Conservation (phyloP, 2,329 filamentous ascomycete genomes). For the Mariannaea sp. region DNA sequence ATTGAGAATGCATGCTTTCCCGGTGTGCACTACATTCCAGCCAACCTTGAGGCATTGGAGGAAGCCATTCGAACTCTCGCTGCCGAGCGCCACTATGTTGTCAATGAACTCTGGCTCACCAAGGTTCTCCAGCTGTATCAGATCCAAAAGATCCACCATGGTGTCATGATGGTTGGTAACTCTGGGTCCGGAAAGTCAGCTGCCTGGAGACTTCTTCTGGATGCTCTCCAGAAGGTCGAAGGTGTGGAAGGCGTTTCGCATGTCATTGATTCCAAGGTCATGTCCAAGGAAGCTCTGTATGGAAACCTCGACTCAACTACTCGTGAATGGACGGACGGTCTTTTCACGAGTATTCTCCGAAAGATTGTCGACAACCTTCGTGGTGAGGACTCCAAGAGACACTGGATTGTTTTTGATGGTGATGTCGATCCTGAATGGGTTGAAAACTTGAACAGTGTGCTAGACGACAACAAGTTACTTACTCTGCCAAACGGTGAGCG, state of each 20-base stretch:
- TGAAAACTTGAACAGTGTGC: conserved; percentile 98
- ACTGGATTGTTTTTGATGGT: conserved; percentile 99
- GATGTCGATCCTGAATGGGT: conserved; percentile 99
- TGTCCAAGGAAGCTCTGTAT: conserved; percentile 98
- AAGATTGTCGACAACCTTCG: conserved; percentile 99
- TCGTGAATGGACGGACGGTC: conserved; percentile 96
- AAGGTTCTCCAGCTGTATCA: conserved; percentile 97
- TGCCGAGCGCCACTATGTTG: conserved; percentile 81
- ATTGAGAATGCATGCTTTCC: conserved; percentile 91
- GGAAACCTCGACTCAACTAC: conserved; percentile 96
- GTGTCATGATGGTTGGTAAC: conserved; percentile 99
- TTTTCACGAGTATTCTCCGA: conserved; percentile 95
- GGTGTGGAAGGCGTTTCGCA: conserved; percentile 93
- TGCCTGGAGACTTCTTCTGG: conserved; percentile 89
- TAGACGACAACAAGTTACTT: conserved; percentile 98
- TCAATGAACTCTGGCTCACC: conserved; percentile 95
- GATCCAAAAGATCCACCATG: conserved; percentile 96
- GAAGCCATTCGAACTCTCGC: conserved; percentile 83
- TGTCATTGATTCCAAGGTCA: conserved; percentile 98
- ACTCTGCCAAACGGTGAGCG: conserved; percentile 98
- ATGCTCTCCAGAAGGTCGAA: conserved; percentile 89
- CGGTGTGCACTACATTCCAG: conserved; percentile 89
- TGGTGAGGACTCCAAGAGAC: conserved; percentile 93
- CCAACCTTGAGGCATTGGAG: conserved; percentile 79
- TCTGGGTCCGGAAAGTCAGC: conserved; percentile 97